These are phyloP conservation scores for Globisporangium sylvaticum DNA, from an alignment of 352 stramenopile species.

Conservation along the genomic window DNA sequence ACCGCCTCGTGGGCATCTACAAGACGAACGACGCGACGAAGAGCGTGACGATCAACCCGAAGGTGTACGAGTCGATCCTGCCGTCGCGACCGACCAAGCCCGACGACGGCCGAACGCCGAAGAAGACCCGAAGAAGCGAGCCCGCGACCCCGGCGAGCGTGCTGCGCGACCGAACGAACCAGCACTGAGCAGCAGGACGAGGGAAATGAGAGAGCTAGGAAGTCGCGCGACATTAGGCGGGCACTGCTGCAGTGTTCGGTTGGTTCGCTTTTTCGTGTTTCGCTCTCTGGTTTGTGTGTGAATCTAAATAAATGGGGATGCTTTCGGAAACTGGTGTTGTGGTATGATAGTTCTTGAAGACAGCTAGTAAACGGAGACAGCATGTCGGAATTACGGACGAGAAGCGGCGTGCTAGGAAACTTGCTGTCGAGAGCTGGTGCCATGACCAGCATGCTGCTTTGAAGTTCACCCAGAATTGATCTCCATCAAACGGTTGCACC, in stretches of 20 bases:
- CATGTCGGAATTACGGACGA: not conserved
- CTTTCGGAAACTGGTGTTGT: not conserved
- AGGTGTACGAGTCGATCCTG: slow-evolving; percentile 63
- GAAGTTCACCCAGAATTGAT: too few species aligned
- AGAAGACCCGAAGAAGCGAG: slow-evolving; percentile 17
- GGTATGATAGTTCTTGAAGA: not conserved
- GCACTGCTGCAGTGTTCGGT: not conserved
- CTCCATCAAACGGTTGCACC: not conserved
- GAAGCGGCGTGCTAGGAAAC: not conserved
- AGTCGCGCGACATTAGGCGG: not conserved
- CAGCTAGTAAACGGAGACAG: not conserved
- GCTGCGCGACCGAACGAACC: slow-evolving; percentile 43
- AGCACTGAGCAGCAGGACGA: slow-evolving; percentile 13
- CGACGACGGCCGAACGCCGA: slow-evolving; percentile 11
- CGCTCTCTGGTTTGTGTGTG: not conserved
- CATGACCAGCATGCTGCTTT: not conserved
- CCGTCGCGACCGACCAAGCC: slow-evolving; percentile 8
- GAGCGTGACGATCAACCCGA: slow-evolving; percentile 98
- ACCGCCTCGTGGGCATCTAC: slow-evolving; percentile 99
- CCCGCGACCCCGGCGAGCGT: slow-evolving; percentile 8
- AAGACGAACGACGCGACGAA: slow-evolving; percentile 99
- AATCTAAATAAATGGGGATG: not conserved
- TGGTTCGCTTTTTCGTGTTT: not conserved
- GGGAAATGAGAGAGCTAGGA: not conserved
- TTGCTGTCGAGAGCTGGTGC: not conserved